phyloP scores from a whole-genome alignment of 2,329 filamentous ascomycete genomes.

The Calonectria fujianensis region DNA sequence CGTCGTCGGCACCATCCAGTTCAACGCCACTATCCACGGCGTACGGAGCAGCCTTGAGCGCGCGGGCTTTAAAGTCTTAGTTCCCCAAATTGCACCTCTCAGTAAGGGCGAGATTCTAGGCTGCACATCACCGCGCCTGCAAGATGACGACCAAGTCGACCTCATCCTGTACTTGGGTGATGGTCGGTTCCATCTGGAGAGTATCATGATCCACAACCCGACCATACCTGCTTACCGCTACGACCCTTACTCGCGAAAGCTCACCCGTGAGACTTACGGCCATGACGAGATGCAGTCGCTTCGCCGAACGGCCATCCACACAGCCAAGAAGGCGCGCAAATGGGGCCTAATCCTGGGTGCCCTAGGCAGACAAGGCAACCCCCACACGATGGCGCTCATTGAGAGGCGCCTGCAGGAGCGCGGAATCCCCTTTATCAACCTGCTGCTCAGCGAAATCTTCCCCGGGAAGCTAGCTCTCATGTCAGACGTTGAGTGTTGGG shows the following conservation, averaged over 20 bases:
- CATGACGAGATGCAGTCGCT: constrained; percentile 93
- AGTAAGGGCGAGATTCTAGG: constrained; percentile 97
- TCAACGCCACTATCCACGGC: constrained; percentile 97
- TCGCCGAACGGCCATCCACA: constrained; percentile 83
- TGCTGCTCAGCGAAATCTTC: constrained; percentile 96
- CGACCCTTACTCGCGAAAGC: constrained; percentile 93
- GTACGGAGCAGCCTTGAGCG: constrained; percentile 85
- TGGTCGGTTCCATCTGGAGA: constrained; percentile 96
- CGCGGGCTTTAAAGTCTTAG: constrained; percentile 88
- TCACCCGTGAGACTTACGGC: constrained; percentile 93
- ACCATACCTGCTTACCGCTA: constrained; percentile 93
- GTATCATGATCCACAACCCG: constrained; percentile 99
- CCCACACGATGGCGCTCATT: constrained; percentile 91
- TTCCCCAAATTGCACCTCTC: constrained; percentile 94
- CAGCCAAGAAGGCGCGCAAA: constrained; percentile 85
- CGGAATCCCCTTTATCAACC: constrained; percentile 87
- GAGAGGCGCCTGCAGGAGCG: constrained; percentile 83
- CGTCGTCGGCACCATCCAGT: constrained; percentile 97
- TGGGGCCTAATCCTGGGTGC: constrained; percentile 98
- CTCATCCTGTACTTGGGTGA: constrained; percentile 93
- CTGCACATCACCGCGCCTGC: constrained; percentile 90
- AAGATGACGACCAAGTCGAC: constrained; percentile 77
- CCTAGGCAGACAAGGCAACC: constrained; percentile 95
- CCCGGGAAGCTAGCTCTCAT: constrained; percentile 96
- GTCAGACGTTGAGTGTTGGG: constrained; percentile 96